phyloP scores from a whole-genome alignment of 768 basidiomycete genomes.

The Kwoniella europaea region DNA sequence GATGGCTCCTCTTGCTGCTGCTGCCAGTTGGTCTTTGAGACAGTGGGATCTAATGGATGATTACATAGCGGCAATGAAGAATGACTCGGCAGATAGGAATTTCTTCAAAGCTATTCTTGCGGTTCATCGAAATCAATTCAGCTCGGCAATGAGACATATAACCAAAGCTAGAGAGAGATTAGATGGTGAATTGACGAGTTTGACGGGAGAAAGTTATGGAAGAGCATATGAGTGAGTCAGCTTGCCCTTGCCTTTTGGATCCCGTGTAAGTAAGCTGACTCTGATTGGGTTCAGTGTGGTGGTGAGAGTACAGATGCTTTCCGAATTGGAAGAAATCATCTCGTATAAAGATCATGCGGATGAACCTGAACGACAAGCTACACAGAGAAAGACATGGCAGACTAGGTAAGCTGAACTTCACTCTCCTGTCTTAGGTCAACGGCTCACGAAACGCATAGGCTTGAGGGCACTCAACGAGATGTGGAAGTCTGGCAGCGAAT shows the following conservation, averaged over 20 bases:
- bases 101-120: conserved; percentile 96
- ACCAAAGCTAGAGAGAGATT: conserved; percentile 88
- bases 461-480: conserved; percentile 95
- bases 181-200: conserved; percentile 85
- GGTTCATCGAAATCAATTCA: conserved; percentile 95
- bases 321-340: conserved; percentile 97
- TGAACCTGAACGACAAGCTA: conserved; percentile 86
- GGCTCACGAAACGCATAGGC: conserved; percentile 60
- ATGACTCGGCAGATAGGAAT: conserved; percentile 87
- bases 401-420: conserved; percentile 67
- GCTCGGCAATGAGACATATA: conserved; percentile 85
- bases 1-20: conserved; percentile 95
- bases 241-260: not conserved
- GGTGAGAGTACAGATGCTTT: conserved; percentile 97
- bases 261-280: not conserved
- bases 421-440: too few relatives aligned
- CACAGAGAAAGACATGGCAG: conserved; percentile 96
- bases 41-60: conserved; percentile 99
- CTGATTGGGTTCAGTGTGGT: conserved; percentile 68
- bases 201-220: conserved; percentile 96
- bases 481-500: conserved; percentile 99
- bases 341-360: conserved; percentile 91
- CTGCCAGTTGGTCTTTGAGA: conserved; percentile 93
- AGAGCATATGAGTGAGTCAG: conserved; percentile 82
- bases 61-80: conserved; percentile 90